A percentile compares a stretch with the other conserved stretches of the same genome.
Conservation (phyloP, 345 rosid species). For the Gossypium sturtianum region DNA sequence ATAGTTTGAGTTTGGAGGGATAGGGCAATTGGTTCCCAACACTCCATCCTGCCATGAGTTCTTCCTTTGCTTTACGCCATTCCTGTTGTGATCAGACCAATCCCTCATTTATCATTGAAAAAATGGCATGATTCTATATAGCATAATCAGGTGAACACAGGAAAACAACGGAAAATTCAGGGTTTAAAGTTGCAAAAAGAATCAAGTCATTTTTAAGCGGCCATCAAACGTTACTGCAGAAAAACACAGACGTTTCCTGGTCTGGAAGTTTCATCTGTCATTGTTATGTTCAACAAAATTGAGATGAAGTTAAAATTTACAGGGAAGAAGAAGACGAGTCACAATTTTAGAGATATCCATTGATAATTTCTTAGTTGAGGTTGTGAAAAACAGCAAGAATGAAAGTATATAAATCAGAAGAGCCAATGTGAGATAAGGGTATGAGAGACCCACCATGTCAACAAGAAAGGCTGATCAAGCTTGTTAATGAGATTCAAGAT, state of each 20-base stretch:
- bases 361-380: neutral
- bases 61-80: slow-evolving; percentile 84
- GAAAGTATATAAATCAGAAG: neutral
- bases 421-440: neutral
- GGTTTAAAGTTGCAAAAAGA: too few species aligned
- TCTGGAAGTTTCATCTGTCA: neutral
- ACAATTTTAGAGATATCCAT: too few species aligned
- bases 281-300: neutral
- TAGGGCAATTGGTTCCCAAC: slow-evolving; percentile 78
- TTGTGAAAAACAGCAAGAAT: neutral
- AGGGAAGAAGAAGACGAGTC: too few species aligned
- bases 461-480: slow-evolving; percentile 89
- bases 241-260: neutral
- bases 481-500: slow-evolving; percentile 86
- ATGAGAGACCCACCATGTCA: slow-evolving; percentile 57
- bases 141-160: neutral
- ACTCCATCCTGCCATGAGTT: slow-evolving; percentile 93
- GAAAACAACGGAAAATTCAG: too few species aligned
- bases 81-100: slow-evolving; percentile 34
- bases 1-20: slow-evolving; percentile 73
- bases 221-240: too few species aligned
- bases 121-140: slow-evolving; percentile 5
- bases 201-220: too few species aligned
- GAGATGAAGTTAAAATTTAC: neutral
- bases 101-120: neutral